phyloP scores from a whole-genome alignment of 306 rosid species.

The Lupinus albus region DNA sequence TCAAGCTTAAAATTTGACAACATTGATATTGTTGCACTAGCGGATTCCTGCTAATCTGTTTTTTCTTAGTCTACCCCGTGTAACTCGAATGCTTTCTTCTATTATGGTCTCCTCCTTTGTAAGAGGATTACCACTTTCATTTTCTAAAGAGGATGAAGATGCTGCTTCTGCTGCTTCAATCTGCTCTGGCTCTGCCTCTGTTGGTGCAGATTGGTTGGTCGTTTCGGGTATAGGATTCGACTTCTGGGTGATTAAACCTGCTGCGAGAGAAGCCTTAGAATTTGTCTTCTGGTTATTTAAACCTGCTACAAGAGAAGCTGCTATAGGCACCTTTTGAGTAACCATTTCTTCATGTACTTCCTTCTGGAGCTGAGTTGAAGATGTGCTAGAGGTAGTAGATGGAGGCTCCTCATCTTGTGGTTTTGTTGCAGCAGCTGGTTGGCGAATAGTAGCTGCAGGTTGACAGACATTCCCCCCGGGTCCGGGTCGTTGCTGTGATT shows the following conservation, averaged over 20 bases:
- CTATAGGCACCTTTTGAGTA: constrained; percentile 50
- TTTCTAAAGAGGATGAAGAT: constrained; percentile 45
- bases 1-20: constrained; percentile 38
- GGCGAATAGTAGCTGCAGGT: constrained; percentile 47
- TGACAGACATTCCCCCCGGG: constrained; percentile 52
- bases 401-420: constrained; percentile 59
- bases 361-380: constrained; percentile 63
- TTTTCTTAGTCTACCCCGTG: constrained; percentile 58
- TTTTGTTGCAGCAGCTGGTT: constrained; percentile 44
- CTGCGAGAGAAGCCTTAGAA: constrained; percentile 35
- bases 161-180: constrained; percentile 39
- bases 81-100: constrained; percentile 53
- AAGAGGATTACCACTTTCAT: constrained; percentile 54
- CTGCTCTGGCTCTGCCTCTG: constrained; percentile 54
- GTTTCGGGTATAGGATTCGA: constrained; percentile 48
- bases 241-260: constrained; percentile 45
- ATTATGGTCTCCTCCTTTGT: constrained; percentile 48
- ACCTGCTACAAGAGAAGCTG: constrained; percentile 42
- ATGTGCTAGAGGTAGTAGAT: constrained; percentile 65
- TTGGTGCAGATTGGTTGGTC: constrained; percentile 45
- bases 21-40: constrained; percentile 25
- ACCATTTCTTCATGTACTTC: constrained; percentile 64
- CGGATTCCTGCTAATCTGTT: constrained; percentile 51
- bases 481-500: constrained; percentile 54
- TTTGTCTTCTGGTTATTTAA: constrained; percentile 36